Conservation (phyloP, 2,329 filamentous ascomycete species). For the Mycosphaerelloides madeirae region DNA sequence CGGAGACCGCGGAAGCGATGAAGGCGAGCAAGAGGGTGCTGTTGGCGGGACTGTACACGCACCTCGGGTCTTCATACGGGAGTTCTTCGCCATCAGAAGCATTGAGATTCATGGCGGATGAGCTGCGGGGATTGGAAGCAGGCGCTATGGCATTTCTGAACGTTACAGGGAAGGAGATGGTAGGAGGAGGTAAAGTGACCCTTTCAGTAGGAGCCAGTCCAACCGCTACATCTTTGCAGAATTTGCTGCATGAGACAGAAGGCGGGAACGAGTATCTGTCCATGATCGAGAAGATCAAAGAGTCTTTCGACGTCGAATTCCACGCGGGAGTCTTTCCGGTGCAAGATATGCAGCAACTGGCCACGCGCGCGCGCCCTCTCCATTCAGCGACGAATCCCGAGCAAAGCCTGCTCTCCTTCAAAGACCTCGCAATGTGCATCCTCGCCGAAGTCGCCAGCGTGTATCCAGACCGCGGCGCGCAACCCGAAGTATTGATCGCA, state of each 20-base stretch:
- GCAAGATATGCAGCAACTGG: conserved; percentile 74
- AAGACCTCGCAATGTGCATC: conserved; percentile 62
- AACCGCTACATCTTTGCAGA: conserved; percentile 63
- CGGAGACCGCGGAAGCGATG: conserved; percentile 47
- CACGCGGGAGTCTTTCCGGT: conserved; percentile 74
- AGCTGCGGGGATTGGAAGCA: conserved; percentile 52
- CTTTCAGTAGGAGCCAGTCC: conserved; percentile 74
- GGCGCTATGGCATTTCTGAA: conserved; percentile 40
- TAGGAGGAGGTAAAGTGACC: conserved; percentile 37
- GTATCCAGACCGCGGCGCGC: conserved; percentile 55
- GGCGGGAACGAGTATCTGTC: conserved; percentile 31
- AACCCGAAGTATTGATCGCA: conserved; percentile 63
- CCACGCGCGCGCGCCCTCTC: conserved; percentile 58
- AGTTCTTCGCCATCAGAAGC: conserved; percentile 54
- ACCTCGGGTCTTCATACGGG: conserved; percentile 68
- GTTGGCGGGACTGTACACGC: conserved; percentile 65
- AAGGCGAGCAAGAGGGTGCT: conserved; percentile 38
- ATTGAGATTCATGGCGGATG: conserved; percentile 54
- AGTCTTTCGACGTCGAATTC: conserved; percentile 53
- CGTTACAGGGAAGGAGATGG: conserved; percentile 15
- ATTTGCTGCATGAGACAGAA: conserved; percentile 44
- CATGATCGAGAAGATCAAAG: conserved; percentile 34
- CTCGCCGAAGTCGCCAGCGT: conserved; percentile 67
- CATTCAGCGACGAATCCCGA: conserved; percentile 24
- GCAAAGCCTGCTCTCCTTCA: conserved; percentile 38